Base-by-base conservation (phyloP, 2,329 filamentous ascomycete species). In the Colletotrichum magnum region DNA sequence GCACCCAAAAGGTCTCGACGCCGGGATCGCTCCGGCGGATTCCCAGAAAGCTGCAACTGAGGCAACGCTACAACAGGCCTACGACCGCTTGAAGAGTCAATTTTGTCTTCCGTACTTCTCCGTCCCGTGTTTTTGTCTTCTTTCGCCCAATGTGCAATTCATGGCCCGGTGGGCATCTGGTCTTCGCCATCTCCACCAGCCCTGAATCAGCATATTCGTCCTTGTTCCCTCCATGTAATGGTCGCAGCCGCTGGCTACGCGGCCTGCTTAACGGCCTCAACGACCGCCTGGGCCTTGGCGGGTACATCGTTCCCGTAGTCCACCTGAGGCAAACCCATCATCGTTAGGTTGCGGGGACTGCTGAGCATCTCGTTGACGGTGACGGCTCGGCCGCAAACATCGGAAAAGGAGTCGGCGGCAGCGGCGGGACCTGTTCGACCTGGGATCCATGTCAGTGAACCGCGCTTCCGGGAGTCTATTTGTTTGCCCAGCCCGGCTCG, bases 301-400 rank as follows among this genome's bases (percentile, higher is more conserved):
- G 69, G 72, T 51, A 81, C 70, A 28, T 75, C 68, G 15, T 74
- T 72, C 24, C 77, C 74, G 56, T 79, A 76, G 41, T 80, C 75
- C 24, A 78, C 60, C 24, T 69, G 68, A 12, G 74, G 70, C 18
- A 80, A 71, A 16, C 79, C 79, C 60, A 81, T 77, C 74, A 78
- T 76, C 50, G 71, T 69, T 26, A 81, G 70, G 74, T 78, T 75
- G 50, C 69, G 71, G 2, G 75, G 74, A 15, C 75, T 74, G 24
- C 71, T 72, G 41, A 81, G 72, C 71, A 80, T 76, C 70, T 78
- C 71, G 70, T 79, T 70, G 51, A 80, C 71, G 39, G 76, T 80
- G 26, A 74, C 45, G 41, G 75, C 73, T 43, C 79, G 77, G 26
- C 74, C 75, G 54, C 73, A 70, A 36, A 80, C 77, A 63, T 81